A percentile compares a stretch with the other conserved stretches of the same genome.
Conservation (phyloP, 352 stramenopile species). For the Stramenopiles sp. region DNA sequence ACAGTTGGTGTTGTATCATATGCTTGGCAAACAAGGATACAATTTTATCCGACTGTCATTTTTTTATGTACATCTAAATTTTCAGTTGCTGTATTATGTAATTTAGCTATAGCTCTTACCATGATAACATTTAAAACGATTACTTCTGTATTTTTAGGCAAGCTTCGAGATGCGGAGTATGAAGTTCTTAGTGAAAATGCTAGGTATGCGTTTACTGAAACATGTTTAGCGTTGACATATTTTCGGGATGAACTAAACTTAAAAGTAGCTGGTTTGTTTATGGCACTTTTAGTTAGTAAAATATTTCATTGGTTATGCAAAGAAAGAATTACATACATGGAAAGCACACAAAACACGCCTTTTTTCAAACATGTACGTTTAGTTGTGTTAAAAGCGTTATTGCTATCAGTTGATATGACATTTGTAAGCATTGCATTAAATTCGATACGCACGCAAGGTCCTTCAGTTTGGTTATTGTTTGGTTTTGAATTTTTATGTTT, state of each 20-base stretch:
- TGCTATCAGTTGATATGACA: conserved; percentile 54
- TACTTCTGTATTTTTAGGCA: conserved; percentile 24
- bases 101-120: conserved; percentile 66
- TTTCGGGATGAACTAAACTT: conserved; percentile 91
- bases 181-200: conserved; percentile 84
- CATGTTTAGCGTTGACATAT: conserved; percentile 93
- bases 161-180: conserved; percentile 44
- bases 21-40: conserved; percentile 73
- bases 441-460: conserved; percentile 47
- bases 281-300: conserved; percentile 81
- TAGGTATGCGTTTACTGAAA: conserved; percentile 92
- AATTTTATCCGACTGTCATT: conserved; percentile 89
- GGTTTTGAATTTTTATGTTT: conserved; percentile 90
- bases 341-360: conserved; percentile 18
- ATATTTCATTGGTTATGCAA: conserved; percentile 66
- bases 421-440: conserved; percentile 64
- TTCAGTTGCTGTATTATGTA: conserved; percentile 79
- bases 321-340: conserved; percentile 22
- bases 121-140: conserved; percentile 29
- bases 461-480: conserved; percentile 81
- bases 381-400: conserved; percentile 54
- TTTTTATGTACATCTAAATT: conserved; percentile 90
- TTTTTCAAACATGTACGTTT: conserved; percentile 33
- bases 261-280: conserved; percentile 79
- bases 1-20: conserved; percentile 64